These are phyloP conservation scores for Inosperma sp. DNA, from an alignment of 768 basidiomycete genomes.

Conservation along the genomic window DNA sequence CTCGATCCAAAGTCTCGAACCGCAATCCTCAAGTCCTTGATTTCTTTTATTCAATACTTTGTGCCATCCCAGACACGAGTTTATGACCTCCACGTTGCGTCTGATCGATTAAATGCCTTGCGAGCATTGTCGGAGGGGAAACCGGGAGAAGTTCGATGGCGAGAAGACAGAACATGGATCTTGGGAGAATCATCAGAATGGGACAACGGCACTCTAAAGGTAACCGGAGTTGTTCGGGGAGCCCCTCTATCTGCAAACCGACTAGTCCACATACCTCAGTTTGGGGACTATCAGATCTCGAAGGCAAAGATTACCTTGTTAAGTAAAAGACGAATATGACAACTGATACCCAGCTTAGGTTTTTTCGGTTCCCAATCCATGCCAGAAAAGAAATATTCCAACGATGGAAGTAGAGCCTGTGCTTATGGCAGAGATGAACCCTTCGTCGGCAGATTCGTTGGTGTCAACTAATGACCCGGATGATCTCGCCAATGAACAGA, in stretches of 20 bases:
- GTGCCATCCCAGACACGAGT: constrained; percentile 76
- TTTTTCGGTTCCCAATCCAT: constrained; percentile 52
- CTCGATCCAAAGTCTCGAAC: constrained; percentile 60
- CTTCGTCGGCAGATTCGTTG: constrained; percentile 73
- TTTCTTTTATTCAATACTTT: constrained; percentile 95
- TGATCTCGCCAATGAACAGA: constrained; percentile 90
- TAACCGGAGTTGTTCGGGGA: constrained; percentile 88
- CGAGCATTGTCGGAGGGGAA: constrained; percentile 81
- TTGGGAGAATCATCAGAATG: constrained; percentile 61
- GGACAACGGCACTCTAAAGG: constrained; percentile 56
- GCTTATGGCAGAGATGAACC: constrained; percentile 59
- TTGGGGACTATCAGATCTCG: constrained; percentile 82
- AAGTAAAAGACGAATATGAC: background rate
- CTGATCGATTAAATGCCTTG: constrained; percentile 69
- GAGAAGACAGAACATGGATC: constrained; percentile 74
- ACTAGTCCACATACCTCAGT: constrained; percentile 81
- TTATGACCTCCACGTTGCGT: constrained; percentile 59
- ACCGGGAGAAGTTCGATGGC: constrained; percentile 75
- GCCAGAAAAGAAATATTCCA: constrained; percentile 31
- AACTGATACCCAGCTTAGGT: constrained; percentile 50
- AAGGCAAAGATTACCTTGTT: constrained; percentile 46
- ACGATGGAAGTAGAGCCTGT: constrained; percentile 68
- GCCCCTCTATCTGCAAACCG: constrained; percentile 72
- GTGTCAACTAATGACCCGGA: constrained; percentile 86
- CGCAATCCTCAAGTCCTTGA: constrained; percentile 76